These are phyloP conservation scores for Penicillium sp. DNA, from an alignment of 2,329 filamentous ascomycete genomes.

Conservation along the genomic window DNA sequence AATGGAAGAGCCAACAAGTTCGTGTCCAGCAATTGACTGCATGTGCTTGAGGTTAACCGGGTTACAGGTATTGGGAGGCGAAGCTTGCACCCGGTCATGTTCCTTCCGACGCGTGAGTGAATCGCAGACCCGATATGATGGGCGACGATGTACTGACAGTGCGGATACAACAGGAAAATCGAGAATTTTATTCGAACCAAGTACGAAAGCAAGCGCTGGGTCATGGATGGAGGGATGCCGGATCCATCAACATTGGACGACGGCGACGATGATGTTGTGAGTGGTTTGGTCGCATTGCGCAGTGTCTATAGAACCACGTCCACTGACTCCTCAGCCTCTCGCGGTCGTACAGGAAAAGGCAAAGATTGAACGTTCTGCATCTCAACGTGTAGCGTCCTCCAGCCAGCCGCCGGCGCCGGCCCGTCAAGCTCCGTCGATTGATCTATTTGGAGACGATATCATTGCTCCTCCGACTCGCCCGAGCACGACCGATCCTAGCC, in stretches of 20 bases:
- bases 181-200: conserved; percentile 99
- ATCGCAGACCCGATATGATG: background rate
- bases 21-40: conserved; percentile 20
- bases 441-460: conserved; percentile 73
- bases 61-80: conserved; percentile 73
- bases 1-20: conserved; percentile 93
- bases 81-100: conserved; percentile 87
- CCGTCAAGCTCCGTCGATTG: conserved; percentile 51
- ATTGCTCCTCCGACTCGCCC: conserved; percentile 61
- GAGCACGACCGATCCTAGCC: conserved; percentile 63
- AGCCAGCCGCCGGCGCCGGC: conserved; percentile 42
- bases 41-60: conserved; percentile 8
- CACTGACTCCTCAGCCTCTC: conserved; percentile 48
- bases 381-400: conserved; percentile 45
- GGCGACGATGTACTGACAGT: conserved; percentile 10
- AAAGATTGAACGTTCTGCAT: conserved; percentile 58
- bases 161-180: conserved; percentile 60
- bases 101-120: conserved; percentile 70
- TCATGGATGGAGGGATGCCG: conserved; percentile 95
- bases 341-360: conserved; percentile 65
- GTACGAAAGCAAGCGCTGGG: conserved; percentile 97
- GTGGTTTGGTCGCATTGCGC: conserved; percentile 34
- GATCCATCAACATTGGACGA: conserved; percentile 86
- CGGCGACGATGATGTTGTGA: conserved; percentile 73
- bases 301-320: conserved; percentile 2